Conservation (phyloP, 2,329 filamentous ascomycete genomes). For the Polychaeton citri region DNA sequence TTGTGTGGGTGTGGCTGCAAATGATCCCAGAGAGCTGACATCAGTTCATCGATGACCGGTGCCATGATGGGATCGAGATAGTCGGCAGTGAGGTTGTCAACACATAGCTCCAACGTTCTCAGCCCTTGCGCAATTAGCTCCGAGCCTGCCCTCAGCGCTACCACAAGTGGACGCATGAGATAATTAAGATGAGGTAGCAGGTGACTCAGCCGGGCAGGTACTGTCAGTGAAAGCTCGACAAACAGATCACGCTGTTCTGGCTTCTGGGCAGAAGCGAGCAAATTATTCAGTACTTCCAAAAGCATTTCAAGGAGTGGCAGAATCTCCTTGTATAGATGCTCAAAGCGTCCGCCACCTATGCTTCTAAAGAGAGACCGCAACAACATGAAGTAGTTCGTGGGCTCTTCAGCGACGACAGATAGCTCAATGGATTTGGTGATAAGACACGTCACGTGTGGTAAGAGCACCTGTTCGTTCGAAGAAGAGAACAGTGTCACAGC, state of each 20-base stretch:
- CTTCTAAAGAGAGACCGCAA: conserved; percentile 86
- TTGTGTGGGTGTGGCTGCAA: conserved; percentile 87
- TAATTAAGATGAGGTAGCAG: conserved; percentile 90
- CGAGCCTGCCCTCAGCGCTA: conserved; percentile 78
- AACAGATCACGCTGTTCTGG: conserved; percentile 87
- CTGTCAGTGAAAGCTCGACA: conserved; percentile 90
- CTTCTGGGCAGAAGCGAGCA: conserved; percentile 80
- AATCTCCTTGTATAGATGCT: conserved; percentile 97
- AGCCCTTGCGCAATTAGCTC: conserved; percentile 92
- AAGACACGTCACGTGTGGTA: conserved; percentile 94
- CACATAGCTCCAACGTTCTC: conserved; percentile 85
- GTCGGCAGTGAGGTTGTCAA: conserved; percentile 94
- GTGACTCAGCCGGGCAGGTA: conserved; percentile 87
- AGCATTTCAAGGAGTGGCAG: conserved; percentile 93
- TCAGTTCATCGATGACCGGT: conserved; percentile 94
- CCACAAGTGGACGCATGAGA: conserved; percentile 93
- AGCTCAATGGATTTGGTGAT: conserved; percentile 95
- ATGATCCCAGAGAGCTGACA: conserved; percentile 95
- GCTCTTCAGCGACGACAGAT: conserved; percentile 88
- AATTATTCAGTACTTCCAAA: conserved; percentile 88
- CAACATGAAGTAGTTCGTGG: conserved; percentile 96
- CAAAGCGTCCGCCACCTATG: conserved; percentile 93
- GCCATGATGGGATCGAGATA: conserved; percentile 99
- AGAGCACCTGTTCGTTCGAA: conserved; percentile 88
- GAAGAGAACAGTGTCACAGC: conserved; percentile 89